Evolutionary conservation across 371 early-diverging fungal genomes (phyloP), one percentile per base, ranked within the genome.

Genomic region (Apophysomyces variabilis): DNA sequence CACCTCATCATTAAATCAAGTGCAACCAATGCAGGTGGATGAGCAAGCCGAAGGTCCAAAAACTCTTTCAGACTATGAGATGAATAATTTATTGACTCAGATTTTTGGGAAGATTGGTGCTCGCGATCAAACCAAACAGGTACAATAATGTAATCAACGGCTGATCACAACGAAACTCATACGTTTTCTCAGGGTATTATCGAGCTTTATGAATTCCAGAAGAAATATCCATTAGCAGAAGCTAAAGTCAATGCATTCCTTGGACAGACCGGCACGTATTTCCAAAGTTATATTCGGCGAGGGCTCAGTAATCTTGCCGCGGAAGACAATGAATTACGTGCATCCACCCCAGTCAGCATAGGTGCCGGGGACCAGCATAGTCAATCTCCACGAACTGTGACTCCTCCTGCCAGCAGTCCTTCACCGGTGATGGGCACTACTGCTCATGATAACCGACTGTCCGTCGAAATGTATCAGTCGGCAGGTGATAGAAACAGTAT

Each of bases 281-380:
- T 94, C 71, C 90, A 91, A 73, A 87, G 88, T 37, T 94, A 94
- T 66, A 94, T 94, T 57, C 80, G 87, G 21, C 80, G 94, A 32
- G 87, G 86, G 7, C 70, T 89, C 18, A 81, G 81, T 38, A 89
- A 89, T 61, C 66, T 89, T 47, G 88, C 85, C 8, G 83, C 87
- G 9, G 89, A 89, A 47, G 88, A 87, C 37, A 82, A 72, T 58
- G 76, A 83, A 38, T 58, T 74, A 57, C 58, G 58, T 16, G 58
- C 58, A 36, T 18, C 58, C 32, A 39, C 38, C 1, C 58, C 58
- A 4, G 16, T 35, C 13, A 38, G 35, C 36, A 35, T 46, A 8
- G 26, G 37, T 11, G n/a, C 44, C 11, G 36, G 39, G 8, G 39
- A 41, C 4, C 38, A 38, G 36, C 39, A 44, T 21, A 43, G 12